Evolutionary conservation across 345 rosid genomes (phyloP).

Genomic region (Dimocarpus longan): DNA sequence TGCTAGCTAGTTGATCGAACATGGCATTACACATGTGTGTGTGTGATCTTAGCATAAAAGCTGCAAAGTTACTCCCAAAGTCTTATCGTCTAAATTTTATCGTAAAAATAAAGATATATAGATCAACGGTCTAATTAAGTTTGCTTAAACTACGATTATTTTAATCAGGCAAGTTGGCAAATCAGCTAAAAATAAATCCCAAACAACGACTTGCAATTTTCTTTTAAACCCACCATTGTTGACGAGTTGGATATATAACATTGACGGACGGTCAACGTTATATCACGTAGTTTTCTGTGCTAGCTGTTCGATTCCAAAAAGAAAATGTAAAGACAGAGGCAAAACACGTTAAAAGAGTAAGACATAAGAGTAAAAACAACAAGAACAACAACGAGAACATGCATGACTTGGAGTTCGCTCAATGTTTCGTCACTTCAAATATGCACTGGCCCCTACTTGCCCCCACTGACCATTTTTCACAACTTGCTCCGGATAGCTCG

Average conservation of each 20-base stretch:
- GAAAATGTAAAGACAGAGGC: neutral
- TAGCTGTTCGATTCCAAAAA: constrained; percentile 16
- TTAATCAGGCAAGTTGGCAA: neutral
- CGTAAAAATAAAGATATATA: neutral
- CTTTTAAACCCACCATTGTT: constrained; percentile 32
- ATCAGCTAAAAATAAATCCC: neutral
- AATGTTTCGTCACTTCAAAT: constrained; percentile 45
- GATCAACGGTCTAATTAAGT: neutral
- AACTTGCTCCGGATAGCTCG: neutral
- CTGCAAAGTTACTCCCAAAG: constrained; percentile 18
- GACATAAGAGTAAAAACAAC: constrained; percentile 38
- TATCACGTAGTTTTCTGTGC: constrained; percentile 34
- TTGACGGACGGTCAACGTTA: constrained; percentile 44
- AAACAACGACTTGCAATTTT: neutral
- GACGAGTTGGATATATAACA: constrained; percentile 33
- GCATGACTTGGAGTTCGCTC: constrained; percentile 45
- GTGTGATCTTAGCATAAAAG: neutral
- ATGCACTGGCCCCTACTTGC: constrained; percentile 25
- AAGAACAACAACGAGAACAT: constrained; percentile 43
- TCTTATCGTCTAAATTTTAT: neutral
- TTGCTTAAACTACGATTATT: neutral
- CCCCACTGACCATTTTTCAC: constrained; percentile 33
- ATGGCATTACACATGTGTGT: neutral
- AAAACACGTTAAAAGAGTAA: constrained; percentile 22
- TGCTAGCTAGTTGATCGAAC: constrained; percentile 23